Evolutionary conservation across 495 filamentous ascomycete genomes (phyloP), one percentile per base, ranked within the genome.

Genomic region (Cladorrhinum samala): DNA sequence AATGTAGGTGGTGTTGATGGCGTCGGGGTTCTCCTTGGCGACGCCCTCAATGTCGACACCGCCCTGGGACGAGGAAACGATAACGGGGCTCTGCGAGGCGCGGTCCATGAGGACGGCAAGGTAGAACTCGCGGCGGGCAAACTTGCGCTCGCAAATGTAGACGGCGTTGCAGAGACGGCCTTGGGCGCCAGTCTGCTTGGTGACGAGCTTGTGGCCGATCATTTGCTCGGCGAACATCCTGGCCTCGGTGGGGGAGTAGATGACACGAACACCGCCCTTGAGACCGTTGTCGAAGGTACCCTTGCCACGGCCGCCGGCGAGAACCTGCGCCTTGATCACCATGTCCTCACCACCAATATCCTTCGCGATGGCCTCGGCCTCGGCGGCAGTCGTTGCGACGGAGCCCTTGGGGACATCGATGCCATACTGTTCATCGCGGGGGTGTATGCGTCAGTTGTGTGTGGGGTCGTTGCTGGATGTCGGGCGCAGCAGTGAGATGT

Each of bases 151-250:
- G 75, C 90, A 93, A 70, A 98, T 96, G 77, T 93, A 96, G 62
- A 98, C 93, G 50, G 89, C 77, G 72, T 91, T 96, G 78, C 93
- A 98, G 66, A 91, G 79, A 68, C 92, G 89, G 67, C 93, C 93
- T 55, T 69, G 76, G 54, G 90, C 87, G 66, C 93, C 93, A 49
- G 94, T 98, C 78, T 98, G 93, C 82, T 98, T 98, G 70, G 93
- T 98, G 73, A 98, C 84, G 73, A 98, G 90, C 75, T 96, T 95
- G 72, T 98, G 93, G 60, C 93, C 93, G 74, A 98, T 96, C 93
- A 98, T 98, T 75, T 98, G 91, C 56, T 88, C 84, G 64, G 93
- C 91, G 66, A 98, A 95, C 85, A 96, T 96, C 77, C 88, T 91
- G 68, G 93, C 93, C 78, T 78, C 73, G 65, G 77, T 78, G 46